Evolutionary conservation across 2,329 filamentous ascomycete genomes (phyloP).

Genomic region (Phyllosticta citribraziliensis): DNA sequence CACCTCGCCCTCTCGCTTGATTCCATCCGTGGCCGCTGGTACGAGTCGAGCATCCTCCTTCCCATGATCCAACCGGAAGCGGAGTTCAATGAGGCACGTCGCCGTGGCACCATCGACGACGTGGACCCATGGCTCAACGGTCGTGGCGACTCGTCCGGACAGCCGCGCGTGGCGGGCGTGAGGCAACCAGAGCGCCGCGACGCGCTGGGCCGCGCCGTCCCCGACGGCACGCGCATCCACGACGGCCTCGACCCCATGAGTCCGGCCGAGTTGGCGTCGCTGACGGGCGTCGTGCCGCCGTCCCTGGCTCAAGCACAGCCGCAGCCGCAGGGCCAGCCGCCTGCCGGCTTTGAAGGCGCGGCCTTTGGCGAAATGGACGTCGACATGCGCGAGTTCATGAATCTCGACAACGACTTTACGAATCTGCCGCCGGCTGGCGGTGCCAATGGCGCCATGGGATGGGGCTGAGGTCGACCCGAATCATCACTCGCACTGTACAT

Average conservation of each 20-base stretch:
- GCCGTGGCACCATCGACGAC: conserved; percentile 33
- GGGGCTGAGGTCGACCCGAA: background rate
- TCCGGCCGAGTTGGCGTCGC: background rate
- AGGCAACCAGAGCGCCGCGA: conserved; percentile 24
- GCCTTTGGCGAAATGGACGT: background rate
- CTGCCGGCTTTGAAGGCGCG: background rate
- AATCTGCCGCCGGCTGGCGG: background rate
- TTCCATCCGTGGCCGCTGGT: conserved; percentile 52
- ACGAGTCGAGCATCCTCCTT: conserved; percentile 45
- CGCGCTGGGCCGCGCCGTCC: conserved; percentile 35
- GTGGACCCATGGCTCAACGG: conserved; percentile 38
- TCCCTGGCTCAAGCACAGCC: background rate
- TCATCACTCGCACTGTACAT: too few relatives aligned
- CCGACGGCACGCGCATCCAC: conserved; percentile 26
- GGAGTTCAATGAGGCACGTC: conserved; percentile 22
- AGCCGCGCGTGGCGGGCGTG: conserved; percentile 19
- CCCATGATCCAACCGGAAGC: conserved; percentile 28
- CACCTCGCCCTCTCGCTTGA: conserved; percentile 27
- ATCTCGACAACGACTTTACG: conserved; percentile 6
- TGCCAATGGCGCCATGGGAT: background rate
- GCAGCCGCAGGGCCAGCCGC: conserved; percentile 1
- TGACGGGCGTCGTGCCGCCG: background rate
- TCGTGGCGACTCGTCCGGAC: conserved; percentile 27
- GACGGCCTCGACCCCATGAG: conserved; percentile 31
- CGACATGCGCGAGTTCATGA: conserved; percentile 28